Base-by-base conservation (phyloP, 1,284 basidiomycete genomes). In the Ceratobasidium theobromae region DNA sequence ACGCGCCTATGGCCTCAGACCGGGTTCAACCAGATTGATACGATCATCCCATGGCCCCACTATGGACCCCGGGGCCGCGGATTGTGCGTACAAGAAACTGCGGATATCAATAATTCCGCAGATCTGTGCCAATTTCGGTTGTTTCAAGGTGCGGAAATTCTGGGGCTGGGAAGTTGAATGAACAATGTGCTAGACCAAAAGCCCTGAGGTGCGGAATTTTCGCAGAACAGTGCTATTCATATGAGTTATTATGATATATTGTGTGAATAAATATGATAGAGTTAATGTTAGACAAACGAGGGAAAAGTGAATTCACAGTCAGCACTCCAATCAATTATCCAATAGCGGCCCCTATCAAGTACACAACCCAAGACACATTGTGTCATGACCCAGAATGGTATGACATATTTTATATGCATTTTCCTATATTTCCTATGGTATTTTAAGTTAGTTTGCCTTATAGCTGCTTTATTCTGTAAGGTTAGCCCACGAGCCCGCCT, bases 261-360 rank as follows among this genome's bases (percentile, higher is more conserved):
- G 35, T 38, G 16, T 38, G 16, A 8, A 43, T 16, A n/a, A 4
- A 43, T n/a, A 43, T 43, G 16, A 14, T n/a, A 40, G n/a, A 54
- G 14, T 54, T 40, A 40, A 54, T 53, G 32, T 23, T 40, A 55
- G 1, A 27, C 21, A 54, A 55, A 55, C n/a, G 25, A 1, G 1
- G 53, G 53, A 25, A 55, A 55, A 25, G 53, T 55, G 5, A 43
- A 11, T 43, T 43, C 40, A n/a, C 40, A 43, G 14, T 40, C 18
- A 18, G 64, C 69, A 55, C 71, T 73, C 8, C 74, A 64, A 53
- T 75, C 74, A 48, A 74, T 68, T 23, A 75, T 72, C 23, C 68
- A 70, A 71, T 72, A 75, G 18, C 53, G n/a, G 8, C 68, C 58
- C 4, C 70, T 46, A 33, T 69, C 68, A 3, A 45, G 35, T 14